Base-by-base conservation (phyloP, 257 asterid species). In the Henckelia pumila region DNA sequence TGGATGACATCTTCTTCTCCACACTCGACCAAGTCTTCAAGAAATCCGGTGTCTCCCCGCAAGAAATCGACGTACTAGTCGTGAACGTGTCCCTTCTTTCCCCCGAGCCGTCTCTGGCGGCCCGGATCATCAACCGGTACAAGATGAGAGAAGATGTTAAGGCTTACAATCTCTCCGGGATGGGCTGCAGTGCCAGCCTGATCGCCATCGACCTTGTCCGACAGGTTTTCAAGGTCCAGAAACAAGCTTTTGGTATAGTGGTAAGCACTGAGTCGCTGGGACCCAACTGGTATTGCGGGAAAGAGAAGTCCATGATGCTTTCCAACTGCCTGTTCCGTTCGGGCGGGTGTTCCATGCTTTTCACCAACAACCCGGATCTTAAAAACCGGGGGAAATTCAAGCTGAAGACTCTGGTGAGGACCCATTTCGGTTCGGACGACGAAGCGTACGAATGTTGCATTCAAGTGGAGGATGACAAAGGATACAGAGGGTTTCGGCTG, bases 141-240 rank as follows among this genome's bases (percentile, higher is more conserved):
- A 69, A 79, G 53, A 76, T 79, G 84, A 75, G 64, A 58, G 11
- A 75, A 0, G 52, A 76, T 28, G 37, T 79, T 5, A 75, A 79
- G 67, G 60, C 81, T 13, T 75, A 72, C 14, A 79, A 79, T 53
- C 84, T 79, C 17, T 26, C 84, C 4, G 84, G 84, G 20, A 79
- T 79, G 84, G 84, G 84, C 8, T 79, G 84, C 21, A 79, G 84
- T 50, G 84, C 84, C 0, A 76, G 84, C 61, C 66, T 79, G 11
- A 66, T 79, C 0, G 78, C 76, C 13, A 69, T 79, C 29, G 81
- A 79, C 73, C 37, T 79, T 1, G 81, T 79, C 14, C 52, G 67
- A 2, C 74, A 76, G 1, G 17, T 75, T 4, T 75, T 79, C 35
- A 76, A 79, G 37, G 60, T 66, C 2, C 56, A 52, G 2, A 61